Conservation (phyloP, 179 eudicot species). For the Camellia oleifera region DNA sequence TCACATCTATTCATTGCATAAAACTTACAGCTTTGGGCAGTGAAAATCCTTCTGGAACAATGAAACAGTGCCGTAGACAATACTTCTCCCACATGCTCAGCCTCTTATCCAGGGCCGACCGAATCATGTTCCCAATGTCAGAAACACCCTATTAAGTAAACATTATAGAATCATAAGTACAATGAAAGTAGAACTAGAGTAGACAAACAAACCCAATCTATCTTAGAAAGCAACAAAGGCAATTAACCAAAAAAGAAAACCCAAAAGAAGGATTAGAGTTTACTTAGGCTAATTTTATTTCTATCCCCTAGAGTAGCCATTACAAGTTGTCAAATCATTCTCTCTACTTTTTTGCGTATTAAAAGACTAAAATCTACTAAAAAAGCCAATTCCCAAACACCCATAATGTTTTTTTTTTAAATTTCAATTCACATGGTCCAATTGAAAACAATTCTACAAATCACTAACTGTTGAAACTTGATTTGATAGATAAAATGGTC, state of each 20-base stretch:
- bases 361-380: too few relatives aligned
- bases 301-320: too few relatives aligned
- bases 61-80: conserved; percentile 61
- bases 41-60: conserved; percentile 64
- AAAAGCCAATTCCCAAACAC: too few relatives aligned
- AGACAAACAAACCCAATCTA: neutral
- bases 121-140: conserved; percentile 40
- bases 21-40: conserved; percentile 56
- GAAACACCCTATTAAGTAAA: conserved; percentile 52
- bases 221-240: neutral
- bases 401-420: too few relatives aligned
- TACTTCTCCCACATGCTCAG: conserved; percentile 74
- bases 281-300: too few relatives aligned
- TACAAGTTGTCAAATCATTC: too few relatives aligned
- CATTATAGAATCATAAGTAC: neutral
- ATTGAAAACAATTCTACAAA: too few relatives aligned
- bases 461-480: too few relatives aligned
- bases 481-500: too few relatives aligned
- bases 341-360: too few relatives aligned
- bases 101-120: conserved; percentile 52
- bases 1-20: neutral
- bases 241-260: neutral
- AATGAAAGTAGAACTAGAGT: neutral
- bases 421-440: too few relatives aligned
- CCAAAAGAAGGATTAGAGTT: neutral